Evolutionary conservation across 2,329 filamentous ascomycete genomes (phyloP), one percentile per base, ranked within the genome.

Genomic region (Aureobasidium subglaciale): DNA sequence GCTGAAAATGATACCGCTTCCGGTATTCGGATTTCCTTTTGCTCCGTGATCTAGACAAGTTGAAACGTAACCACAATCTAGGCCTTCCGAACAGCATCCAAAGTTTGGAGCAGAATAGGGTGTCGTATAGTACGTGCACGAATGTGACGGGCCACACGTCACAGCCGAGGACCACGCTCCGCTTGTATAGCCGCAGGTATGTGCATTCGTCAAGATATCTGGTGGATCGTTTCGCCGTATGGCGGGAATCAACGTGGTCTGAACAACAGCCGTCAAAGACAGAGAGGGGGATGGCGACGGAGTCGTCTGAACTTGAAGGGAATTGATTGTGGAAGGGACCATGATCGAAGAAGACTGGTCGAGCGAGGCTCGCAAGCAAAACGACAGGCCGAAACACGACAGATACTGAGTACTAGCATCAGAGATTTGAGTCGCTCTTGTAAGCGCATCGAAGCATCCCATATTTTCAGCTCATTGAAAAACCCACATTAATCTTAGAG

Each of bases 161-260:
- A 57, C 55, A 10, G 55, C 34, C 22, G 55, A 57, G 10, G 25
- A 45, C 55, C 55, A 57, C 15, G 34, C 29, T 8, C 55, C 55
- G 20, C 30, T 57, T 5, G 40, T 46, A 25, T 57, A 57, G 4
- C 55, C 55, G 15, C 55, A 57, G 15, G 55, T 57, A 2, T 37
- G 20, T 7, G 38, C 48, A 24, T 57, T 57, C 5, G 46, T 57
- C 16, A 57, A 41, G 11, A 52, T 27, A 1, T 20, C 22, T 3
- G 46, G n/a, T 16, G 32, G 24, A 8, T 20, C 24, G 10, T 40
- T 24, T 52, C 24, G 27, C 15, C 34, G 46, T 11, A 52, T 9
- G 11, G 8, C 46, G 2, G 18, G 32, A 10, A 38, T 15, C 24
- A 40, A n/a, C 7, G 34, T 52, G 11, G 46, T 52, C n/a, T 37